Evolutionary conservation across 495 filamentous ascomycete species (phyloP), one percentile per base, ranked within the genome.

Genomic region (Platismatia glauca): DNA sequence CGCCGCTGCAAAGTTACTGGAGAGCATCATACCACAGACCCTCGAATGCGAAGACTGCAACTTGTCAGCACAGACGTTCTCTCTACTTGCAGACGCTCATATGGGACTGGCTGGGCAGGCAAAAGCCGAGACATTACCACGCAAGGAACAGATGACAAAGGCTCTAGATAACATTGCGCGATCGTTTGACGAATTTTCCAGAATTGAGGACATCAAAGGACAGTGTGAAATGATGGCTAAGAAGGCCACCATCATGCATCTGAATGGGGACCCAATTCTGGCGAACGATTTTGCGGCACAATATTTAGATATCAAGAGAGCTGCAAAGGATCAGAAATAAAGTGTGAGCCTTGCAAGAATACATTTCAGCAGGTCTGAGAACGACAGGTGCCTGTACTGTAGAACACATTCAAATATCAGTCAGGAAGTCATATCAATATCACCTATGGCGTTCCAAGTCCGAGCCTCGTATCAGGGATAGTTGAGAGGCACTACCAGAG

Each of bases 181-280:
- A 57, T 85, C 89, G 11, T 84, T 85, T 69, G 73, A 80, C 69
- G 82, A 88, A 61, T 95, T 81, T 66, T 84, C 88, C 46, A 79
- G 81, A 34, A 79, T 92, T 38, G 86, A 90, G 70, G 90, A 96
- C 74, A 76, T 86, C 22, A 73, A 79, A 27, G 88, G 85, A 41
- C 87, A 89, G 72, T 87, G 87, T 70, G 88, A 91, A 75, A 86
- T 89, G 83, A 83, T 95, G 77, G 88, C 88, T 3, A 93, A 93
- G 76, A 92, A 91, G 72, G 88, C 89, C 20, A 87, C 87, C 12
- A 78, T 95, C 46, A 88, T 89, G 81, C 85, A 86, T 71, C 75
- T 88, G 12, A 77, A 86, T 29, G 90, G 89, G 6, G 87, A 96
- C 65, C 73, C 80, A 58, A 81, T 79, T 22, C 71, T 88, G 66